A percentile compares a stretch with the other conserved stretches of the same genome.
Conservation (phyloP, 805 yeast genomes). For the Priceomyces haplophilus region DNA sequence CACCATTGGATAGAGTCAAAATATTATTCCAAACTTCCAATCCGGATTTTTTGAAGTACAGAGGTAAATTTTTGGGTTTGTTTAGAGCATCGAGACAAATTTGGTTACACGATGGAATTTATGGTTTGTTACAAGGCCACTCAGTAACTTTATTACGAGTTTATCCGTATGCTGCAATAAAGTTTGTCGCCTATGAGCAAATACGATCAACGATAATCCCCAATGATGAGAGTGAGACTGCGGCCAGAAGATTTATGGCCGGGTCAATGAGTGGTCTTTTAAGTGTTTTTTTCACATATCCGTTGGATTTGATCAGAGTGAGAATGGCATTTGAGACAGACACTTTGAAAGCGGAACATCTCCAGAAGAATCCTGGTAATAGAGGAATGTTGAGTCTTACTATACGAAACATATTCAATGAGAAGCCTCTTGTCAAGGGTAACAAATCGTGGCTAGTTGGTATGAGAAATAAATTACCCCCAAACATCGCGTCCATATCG, state of each 20-base stretch:
- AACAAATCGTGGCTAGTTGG: constrained; percentile 39
- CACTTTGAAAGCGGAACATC: constrained; percentile 26
- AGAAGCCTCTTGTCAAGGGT: constrained; percentile 32
- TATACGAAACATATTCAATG: constrained; percentile 28
- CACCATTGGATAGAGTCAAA: constrained; percentile 93
- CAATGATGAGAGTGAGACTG: constrained; percentile 69
- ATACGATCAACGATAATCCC: constrained; percentile 79
- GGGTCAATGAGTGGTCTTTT: constrained; percentile 90
- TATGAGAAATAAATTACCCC: constrained; percentile 33
- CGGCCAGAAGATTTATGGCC: constrained; percentile 72
- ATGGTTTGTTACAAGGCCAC: constrained; percentile 92
- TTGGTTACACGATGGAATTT: constrained; percentile 62
- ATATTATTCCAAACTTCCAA: constrained; percentile 93
- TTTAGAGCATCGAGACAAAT: constrained; percentile 69
- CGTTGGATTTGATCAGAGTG: constrained; percentile 86
- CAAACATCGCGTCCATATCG: constrained; percentile 34
- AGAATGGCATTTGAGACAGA: constrained; percentile 85
- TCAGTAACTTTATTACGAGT: constrained; percentile 88
- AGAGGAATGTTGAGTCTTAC: constrained; percentile 34
- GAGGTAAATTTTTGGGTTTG: constrained; percentile 79
- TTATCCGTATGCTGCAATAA: constrained; percentile 96
- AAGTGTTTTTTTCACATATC: constrained; percentile 87
- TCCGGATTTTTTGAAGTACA: constrained; percentile 76
- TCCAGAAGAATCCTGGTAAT: constrained; percentile 21
- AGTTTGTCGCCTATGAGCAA: constrained; percentile 95